Percentiles rank a stretch among this genome's conserved stretches.
Conservation (phyloP, 2,329 filamentous ascomycete species). For the Verticillium dahliae region DNA sequence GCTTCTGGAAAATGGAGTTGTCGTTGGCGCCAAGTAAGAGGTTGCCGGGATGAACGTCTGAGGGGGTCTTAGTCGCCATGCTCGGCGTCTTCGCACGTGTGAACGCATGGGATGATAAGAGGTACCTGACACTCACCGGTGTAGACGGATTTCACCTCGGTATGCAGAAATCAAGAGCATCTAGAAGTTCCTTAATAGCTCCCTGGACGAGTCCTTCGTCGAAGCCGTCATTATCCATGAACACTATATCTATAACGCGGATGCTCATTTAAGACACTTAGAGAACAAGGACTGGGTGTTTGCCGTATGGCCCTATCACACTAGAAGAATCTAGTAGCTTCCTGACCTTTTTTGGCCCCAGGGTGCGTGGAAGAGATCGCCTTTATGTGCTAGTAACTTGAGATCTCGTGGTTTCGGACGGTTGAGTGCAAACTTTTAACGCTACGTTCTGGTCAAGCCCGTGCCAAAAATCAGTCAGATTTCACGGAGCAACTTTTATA, state of each 20-base stretch:
- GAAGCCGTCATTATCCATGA: conserved; percentile 15
- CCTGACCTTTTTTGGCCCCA: conserved; percentile 14
- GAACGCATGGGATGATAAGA: background rate
- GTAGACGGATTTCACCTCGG: conserved; percentile 21
- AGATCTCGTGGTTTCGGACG: conserved; percentile 14
- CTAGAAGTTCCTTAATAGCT: conserved; percentile 19
- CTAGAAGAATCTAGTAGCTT: conserved; percentile 14
- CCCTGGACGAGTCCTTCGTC: conserved; percentile 21
- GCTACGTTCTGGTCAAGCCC: conserved; percentile 19
- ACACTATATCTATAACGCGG: conserved; percentile 23
- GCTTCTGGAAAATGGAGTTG: conserved; percentile 9
- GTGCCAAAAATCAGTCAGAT: background rate
- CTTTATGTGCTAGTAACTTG: conserved; percentile 8
- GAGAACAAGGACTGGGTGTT: conserved; percentile 14
- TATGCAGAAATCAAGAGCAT: conserved; percentile 28
- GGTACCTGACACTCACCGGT: conserved; percentile 17
- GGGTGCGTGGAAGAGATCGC: conserved; percentile 4
- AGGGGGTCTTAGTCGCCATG: conserved; percentile 2
- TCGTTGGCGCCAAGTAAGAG: conserved; percentile 21
- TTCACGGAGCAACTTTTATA: background rate
- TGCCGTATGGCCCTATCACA: conserved; percentile 8
- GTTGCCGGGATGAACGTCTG: conserved; percentile 4
- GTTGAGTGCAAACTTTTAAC: conserved; percentile 23
- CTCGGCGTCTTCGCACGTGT: background rate
- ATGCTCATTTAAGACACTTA: conserved; percentile 21